A percentile compares a stretch with the other conserved stretches of the same genome.
Evolutionary conservation across 148 eudicot species (phyloP).

Genomic region (Vaccinium macrocarpon): DNA sequence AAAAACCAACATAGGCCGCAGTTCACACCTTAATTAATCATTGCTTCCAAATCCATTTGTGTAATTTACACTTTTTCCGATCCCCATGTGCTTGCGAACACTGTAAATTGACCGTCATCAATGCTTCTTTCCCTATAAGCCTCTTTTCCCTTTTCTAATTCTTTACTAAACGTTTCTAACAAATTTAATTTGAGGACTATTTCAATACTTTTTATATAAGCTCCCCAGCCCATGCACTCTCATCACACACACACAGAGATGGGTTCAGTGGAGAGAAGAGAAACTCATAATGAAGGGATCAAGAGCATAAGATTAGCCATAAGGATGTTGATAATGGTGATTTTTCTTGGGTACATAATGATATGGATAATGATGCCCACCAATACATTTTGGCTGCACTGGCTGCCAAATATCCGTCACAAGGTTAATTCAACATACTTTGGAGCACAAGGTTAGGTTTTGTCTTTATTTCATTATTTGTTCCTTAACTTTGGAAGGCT

Average conservation of each 20-base stretch:
- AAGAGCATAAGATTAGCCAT: conserved; percentile 17
- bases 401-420: conserved; percentile 44
- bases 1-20: background rate
- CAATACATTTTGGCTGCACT: conserved; percentile 41
- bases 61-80: background rate
- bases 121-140: background rate
- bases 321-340: conserved; percentile 25
- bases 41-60: background rate
- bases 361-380: conserved; percentile 84
- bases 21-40: background rate
- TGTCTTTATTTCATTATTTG: background rate
- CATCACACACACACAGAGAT: background rate
- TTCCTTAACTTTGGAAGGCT: background rate
- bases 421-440: conserved; percentile 44
- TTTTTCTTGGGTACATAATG: conserved; percentile 57
- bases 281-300: background rate
- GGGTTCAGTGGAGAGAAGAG: background rate
- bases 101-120: background rate
- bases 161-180: background rate
- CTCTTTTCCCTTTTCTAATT: background rate
- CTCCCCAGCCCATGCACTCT: background rate
- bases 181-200: too few species aligned
- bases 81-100: background rate
- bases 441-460: conserved; percentile 54
- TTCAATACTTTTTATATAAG: background rate